Evolutionary conservation across 2,329 filamentous ascomycete species (phyloP), one percentile per base, ranked within the genome.

Genomic region (Lachnellula suecica): DNA sequence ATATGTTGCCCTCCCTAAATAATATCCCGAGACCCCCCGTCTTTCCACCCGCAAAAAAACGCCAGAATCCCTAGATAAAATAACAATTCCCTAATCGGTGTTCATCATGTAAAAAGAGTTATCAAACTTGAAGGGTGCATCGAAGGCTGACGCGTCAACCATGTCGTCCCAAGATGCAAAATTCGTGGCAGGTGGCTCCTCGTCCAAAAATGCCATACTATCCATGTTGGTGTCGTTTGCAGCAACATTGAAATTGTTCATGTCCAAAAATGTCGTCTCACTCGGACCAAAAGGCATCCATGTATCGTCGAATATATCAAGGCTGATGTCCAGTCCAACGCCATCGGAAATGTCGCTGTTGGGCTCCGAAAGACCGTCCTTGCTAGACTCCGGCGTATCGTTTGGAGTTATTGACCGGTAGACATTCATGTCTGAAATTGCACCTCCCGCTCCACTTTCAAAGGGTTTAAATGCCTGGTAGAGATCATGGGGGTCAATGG

Each of bases 381-480:
- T 83, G 66, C 74, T 81, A 2, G 82, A 85, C 59, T 85, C 83
- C 0, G 83, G 83, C 7, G 83, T 86, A 62, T 85, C 81, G 54
- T 84, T 82, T 0, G 82, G 82, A 22, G 82, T 82, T 51, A 79
- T 70, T 1, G 78, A 75, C 19, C 77, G 76, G 60, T 82, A 83
- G 8, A 79, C 70, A 49, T 68, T 73, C 64, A 79, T 74, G 56
- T 85, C 79, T 11, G 74, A 73, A 49, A 82, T 76, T 2, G 78
- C 72, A 17, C 76, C 81, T 9, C 70, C 69, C 29, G 70, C 72
- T 64, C 71, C 52, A 61, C 63, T 58, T 35, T 78, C 75, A 5
- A 77, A 67, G 2, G 67, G 65, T 19, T 69, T 66, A 15, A 80
- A 68, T 15, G 64, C 63, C 23, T 69, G 66, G 47, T 77, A 70